phyloP scores from a whole-genome alignment of 805 yeast species.

The Wickerhamiella musiphila region DNA sequence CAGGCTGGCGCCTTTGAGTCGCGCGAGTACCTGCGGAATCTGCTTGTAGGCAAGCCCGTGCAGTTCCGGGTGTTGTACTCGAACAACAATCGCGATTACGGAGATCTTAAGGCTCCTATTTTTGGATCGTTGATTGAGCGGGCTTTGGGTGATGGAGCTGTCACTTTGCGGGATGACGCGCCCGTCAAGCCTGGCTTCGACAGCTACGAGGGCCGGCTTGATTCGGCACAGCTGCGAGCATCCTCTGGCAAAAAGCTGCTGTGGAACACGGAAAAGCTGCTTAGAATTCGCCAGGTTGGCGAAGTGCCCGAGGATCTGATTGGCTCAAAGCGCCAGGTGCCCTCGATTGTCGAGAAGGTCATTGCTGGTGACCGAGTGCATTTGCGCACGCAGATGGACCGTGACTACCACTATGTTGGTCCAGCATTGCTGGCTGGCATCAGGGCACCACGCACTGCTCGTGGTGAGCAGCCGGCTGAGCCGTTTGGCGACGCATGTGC shows the following conservation, averaged over 20 bases:
- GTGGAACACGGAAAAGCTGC: conserved; percentile 28
- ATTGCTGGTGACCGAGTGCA: conserved; percentile 65
- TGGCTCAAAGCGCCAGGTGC: conserved; percentile 25
- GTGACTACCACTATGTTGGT: conserved; percentile 36
- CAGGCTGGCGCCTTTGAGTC: conserved; percentile 36
- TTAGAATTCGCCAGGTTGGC: conserved; percentile 9
- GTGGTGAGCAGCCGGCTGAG: conserved; percentile 25
- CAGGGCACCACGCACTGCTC: conserved; percentile 51
- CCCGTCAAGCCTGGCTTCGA: conserved; percentile 27
- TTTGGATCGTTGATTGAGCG: conserved; percentile 42
- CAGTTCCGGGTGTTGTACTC: conserved; percentile 41
- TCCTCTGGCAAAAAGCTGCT: conserved; percentile 33
- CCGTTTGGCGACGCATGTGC: conserved; percentile 54
- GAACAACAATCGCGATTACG: conserved; percentile 40
- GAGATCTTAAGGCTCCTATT: conserved; percentile 49
- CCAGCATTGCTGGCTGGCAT: conserved; percentile 60
- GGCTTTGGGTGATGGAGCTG: conserved; percentile 40
- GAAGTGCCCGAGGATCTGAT: conserved; percentile 12
- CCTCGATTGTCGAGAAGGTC: conserved; percentile 56
- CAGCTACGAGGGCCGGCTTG: conserved; percentile 20
- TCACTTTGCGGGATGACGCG: conserved; percentile 40
- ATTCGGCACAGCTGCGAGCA: conserved; percentile 30
- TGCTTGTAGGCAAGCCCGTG: conserved; percentile 47
- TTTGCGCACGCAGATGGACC: conserved; percentile 34
- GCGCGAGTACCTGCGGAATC: conserved; percentile 42